Conservation (phyloP, 2,329 filamentous ascomycete species). For the Pseudogymnoascus sp. region DNA sequence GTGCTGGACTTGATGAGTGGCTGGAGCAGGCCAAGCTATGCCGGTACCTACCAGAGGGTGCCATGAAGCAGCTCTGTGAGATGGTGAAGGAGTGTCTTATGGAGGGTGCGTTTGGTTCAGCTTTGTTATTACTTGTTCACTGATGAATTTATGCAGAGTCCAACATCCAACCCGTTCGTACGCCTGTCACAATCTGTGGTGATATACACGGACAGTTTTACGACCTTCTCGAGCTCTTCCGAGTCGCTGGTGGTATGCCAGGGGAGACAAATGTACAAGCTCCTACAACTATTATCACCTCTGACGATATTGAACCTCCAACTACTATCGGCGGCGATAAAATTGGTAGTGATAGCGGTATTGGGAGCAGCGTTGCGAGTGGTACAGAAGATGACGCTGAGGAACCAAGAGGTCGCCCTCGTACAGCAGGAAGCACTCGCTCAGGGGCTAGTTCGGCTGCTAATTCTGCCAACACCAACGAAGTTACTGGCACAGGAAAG, state of each 20-base stretch:
- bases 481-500: conserved; percentile 42
- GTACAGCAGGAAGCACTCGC: conserved; percentile 33
- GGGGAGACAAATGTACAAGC: conserved; percentile 65
- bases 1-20: conserved; percentile 91
- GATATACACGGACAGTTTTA: conserved; percentile 99
- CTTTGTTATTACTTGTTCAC: conserved; percentile 1
- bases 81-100: conserved; percentile 98
- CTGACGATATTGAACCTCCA: conserved; percentile 87
- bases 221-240: conserved; percentile 92
- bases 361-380: conserved; percentile 40
- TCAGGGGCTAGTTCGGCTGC: conserved; percentile 32
- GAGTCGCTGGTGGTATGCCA: conserved; percentile 93
- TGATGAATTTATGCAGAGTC: conserved; percentile 56
- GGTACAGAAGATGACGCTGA: conserved; percentile 42
- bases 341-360: conserved; percentile 54
- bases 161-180: conserved; percentile 96
- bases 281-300: conserved; percentile 68
- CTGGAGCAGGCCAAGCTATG: conserved; percentile 93
- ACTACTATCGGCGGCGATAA: conserved; percentile 62
- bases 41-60: conserved; percentile 88
- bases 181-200: conserved; percentile 92
- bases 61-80: conserved; percentile 98
- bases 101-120: conserved; percentile 62
- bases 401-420: conserved; percentile 39
- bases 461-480: conserved; percentile 30